These are phyloP conservation scores for Penicillium robsamsonii DNA, from an alignment of 495 filamentous ascomycete genomes.

Conservation along the genomic window DNA sequence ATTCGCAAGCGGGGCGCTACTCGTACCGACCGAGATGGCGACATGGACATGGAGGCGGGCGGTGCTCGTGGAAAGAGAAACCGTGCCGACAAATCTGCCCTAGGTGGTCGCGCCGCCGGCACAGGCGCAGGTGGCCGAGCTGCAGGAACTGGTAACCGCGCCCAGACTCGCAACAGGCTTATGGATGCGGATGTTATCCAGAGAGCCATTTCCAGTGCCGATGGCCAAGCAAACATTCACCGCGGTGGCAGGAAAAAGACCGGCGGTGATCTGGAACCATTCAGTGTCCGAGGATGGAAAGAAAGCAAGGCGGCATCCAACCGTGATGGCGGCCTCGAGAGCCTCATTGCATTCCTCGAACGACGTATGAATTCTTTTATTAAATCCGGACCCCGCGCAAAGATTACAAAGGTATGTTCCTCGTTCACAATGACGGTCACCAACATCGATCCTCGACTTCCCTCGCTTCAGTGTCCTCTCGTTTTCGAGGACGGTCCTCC, in stretches of 20 bases:
- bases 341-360: slow-evolving; percentile 75
- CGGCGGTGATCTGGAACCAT: slow-evolving; percentile 25
- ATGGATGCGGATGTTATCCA: slow-evolving; percentile 39
- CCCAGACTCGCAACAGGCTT: slow-evolving; percentile 29
- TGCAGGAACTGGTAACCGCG: slow-evolving; percentile 20
- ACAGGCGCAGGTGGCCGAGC: slow-evolving; percentile 4
- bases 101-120: slow-evolving; percentile 6
- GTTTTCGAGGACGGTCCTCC: slow-evolving; percentile 55
- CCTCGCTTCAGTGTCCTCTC: slow-evolving; percentile 53
- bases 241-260: slow-evolving; percentile 29
- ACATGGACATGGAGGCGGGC: slow-evolving; percentile 71
- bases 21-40: slow-evolving; percentile 74
- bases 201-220: slow-evolving; percentile 40
- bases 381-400: slow-evolving; percentile 55
- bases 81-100: slow-evolving; percentile 28
- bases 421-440: slow-evolving; percentile 49
- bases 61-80: slow-evolving; percentile 37
- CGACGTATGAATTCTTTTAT: slow-evolving; percentile 59
- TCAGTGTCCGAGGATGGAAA: slow-evolving; percentile 69
- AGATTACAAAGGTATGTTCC: slow-evolving; percentile 82
- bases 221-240: slow-evolving; percentile 41
- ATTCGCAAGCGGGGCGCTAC: slow-evolving; percentile 65
- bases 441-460: slow-evolving; percentile 50
- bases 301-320: slow-evolving; percentile 71
- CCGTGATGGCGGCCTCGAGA: slow-evolving; percentile 66